Conservation (phyloP, 2,329 filamentous ascomycete genomes). For the Davidsoniella eucalypti region DNA sequence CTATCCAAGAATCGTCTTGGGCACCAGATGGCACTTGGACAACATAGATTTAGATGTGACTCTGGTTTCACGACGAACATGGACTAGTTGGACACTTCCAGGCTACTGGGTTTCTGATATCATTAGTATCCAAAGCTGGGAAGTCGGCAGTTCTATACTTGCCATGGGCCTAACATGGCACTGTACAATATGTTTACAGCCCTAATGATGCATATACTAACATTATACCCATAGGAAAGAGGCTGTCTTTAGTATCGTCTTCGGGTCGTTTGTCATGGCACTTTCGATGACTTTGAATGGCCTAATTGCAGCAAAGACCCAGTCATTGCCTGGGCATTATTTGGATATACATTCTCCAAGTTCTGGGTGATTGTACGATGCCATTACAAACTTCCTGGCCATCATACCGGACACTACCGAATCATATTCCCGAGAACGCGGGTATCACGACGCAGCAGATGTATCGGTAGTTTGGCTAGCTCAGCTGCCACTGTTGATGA, state of each 20-base stretch:
- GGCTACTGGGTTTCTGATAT: conserved; percentile 17
- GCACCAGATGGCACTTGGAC: too few relatives aligned
- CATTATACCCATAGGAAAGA: too few relatives aligned
- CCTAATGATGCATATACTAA: too few relatives aligned
- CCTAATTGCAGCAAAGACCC: too few relatives aligned
- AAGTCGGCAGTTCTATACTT: conserved; percentile 15
- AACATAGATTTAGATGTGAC: too few relatives aligned
- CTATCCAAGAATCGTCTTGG: too few relatives aligned
- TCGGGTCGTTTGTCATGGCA: too few relatives aligned
- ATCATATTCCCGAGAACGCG: conserved; percentile 31
- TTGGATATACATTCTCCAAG: conserved; percentile 23
- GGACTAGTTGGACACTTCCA: too few relatives aligned
- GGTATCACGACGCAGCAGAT: conserved; percentile 41
- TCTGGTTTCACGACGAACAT: too few relatives aligned
- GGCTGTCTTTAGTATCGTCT: too few relatives aligned
- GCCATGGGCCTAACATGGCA: conserved; percentile 16
- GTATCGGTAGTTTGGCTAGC: conserved; percentile 39
- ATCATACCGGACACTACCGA: conserved; percentile 34
- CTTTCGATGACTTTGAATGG: too few relatives aligned
- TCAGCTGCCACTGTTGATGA: conserved; percentile 36
- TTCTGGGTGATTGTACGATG: conserved; percentile 29
- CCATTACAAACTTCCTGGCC: conserved; percentile 49
- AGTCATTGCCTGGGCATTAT: conserved; percentile 19
- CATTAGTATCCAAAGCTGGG: conserved; percentile 16
- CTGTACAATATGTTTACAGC: conserved; percentile 15